Evolutionary conservation across 257 asterid genomes (phyloP), one percentile per base, ranked within the genome.

Genomic region (Lavandula angustifolia): DNA sequence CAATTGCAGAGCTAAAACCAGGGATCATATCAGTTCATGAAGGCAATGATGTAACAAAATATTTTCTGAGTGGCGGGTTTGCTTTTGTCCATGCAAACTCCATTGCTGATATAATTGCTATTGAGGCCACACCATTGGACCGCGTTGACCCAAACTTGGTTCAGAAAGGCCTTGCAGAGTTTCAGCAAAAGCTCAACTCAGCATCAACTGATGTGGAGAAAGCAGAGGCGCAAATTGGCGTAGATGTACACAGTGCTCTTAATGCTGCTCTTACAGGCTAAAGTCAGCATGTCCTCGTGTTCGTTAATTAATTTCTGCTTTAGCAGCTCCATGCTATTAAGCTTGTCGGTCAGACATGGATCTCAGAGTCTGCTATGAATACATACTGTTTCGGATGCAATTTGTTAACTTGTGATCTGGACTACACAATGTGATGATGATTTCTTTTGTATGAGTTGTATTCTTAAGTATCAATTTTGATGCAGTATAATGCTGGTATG

Each of bases 151-250:
- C 83, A n/a, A 73, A 51, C 67, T 73, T 84, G 75, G 95, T 87
- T 22, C 95, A 90, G 73, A 84, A 84, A 66, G 88, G 92, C 32
- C 95, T 90, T 0, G 69, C 85, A 0, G 96, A 85, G 62, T 90
- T 82, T 80, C 86, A 86, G 7, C 96, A 87, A 67, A 90, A 85
- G 81, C 83, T 85, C 49, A 87, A 46, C 82, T 53, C 92, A 7
- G 97, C 95, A 51, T 73, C 95, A 3, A 87, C 90, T 11, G 97
- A 90, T 40, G 69, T 40, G 27, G 97, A 90, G 85, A 90, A 90
- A 79, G 92, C 96, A 13, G 96, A 90, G 70, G 96, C 95, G 51
- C 92, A 90, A 73, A 82, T 90, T 9, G 96, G 96, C 6, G 78
- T 90, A 35, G 97, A 90, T 54, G 87, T 90, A 44, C 95, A 90